phyloP scores from a whole-genome alignment of 2,329 filamentous ascomycete genomes.

The Epichloe sp. region DNA sequence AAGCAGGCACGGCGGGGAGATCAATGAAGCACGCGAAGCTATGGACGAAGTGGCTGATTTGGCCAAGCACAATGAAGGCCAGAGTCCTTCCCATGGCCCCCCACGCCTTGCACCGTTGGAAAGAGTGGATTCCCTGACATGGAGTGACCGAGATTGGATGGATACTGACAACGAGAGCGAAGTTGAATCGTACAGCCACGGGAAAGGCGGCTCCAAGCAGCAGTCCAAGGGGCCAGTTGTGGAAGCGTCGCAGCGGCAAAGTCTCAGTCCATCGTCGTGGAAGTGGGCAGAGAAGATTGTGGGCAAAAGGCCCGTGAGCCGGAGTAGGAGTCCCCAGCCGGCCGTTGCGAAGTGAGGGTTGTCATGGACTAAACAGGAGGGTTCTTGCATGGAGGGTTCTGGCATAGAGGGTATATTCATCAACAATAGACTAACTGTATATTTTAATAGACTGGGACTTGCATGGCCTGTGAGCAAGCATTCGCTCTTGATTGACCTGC shows the following conservation, averaged over 20 bases:
- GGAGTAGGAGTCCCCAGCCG: constrained; percentile 15
- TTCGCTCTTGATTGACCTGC: too few relatives aligned
- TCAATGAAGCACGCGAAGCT: constrained; percentile 17
- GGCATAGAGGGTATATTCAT: background rate
- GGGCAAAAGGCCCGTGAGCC: constrained; percentile 23
- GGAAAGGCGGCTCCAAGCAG: constrained; percentile 6
- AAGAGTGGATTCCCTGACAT: constrained; percentile 41
- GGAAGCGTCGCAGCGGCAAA: constrained; percentile 5
- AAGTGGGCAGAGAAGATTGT: constrained; percentile 44
- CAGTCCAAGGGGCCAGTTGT: constrained; percentile 5
- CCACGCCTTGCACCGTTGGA: constrained; percentile 9
- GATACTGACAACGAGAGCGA: constrained; percentile 38
- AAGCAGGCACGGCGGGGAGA: constrained; percentile 6
- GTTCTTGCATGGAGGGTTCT: background rate
- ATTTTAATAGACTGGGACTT: background rate
- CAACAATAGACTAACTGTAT: background rate
- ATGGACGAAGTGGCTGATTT: constrained; percentile 34
- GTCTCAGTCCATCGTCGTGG: constrained; percentile 24
- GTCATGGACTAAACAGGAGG: background rate
- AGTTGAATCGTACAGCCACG: constrained; percentile 11
- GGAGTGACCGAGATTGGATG: constrained; percentile 54
- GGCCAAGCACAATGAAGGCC: constrained; percentile 17
- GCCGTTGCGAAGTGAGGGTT: background rate
- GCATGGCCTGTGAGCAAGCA: too few relatives aligned
- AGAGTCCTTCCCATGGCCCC: constrained; percentile 9